Base-by-base conservation (phyloP, 305 asterid species). In the Rubia peregrina region DNA sequence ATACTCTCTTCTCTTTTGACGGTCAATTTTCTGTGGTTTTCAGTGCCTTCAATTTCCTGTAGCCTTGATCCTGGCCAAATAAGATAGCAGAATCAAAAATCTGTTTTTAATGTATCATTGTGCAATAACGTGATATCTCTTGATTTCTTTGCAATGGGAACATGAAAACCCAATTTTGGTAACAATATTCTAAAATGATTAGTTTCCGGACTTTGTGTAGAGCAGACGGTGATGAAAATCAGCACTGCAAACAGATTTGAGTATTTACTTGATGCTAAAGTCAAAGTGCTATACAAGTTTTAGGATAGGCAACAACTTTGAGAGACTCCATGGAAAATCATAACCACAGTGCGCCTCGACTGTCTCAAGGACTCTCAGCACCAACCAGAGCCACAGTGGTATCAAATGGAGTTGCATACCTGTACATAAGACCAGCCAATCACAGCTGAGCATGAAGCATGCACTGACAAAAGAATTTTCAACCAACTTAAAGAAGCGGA, bases 321-420 rank as follows among this genome's bases (percentile, higher is more conserved):
- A 93, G 77, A 89, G 86, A 74, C 98, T 93, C 95, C 96, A 94
- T 5, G 98, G 97, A 73, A 94, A 94, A 85, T 94, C 88, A 72
- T 94, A 94, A 80, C 98, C 98, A 70, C 98, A 94, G 75, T 94
- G 97, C 68, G 98, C 98, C 87, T 94, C 97, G 40, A 94, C 98
- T 17, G 98, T 94, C 83, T 94, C 98, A 44, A 94, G 87, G 77
- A 94, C 98, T 85, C 98, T 83, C 78, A 94, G 96, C 48, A 85
- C 85, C 98, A 91, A 89, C 98, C 98, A 94, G 65, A 91, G 81
- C 98, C 97, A 94, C 56, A 94, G 79, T 6, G 98, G 91, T 76
- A 91, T 84, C 98, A 83, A 89, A 94, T 53, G 99, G 98, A 21
- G 96, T 91, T 70, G 97, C 96, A 72, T 89, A 94, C 83, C 96